Percentiles rank a stretch among this genome's conserved stretches.
Evolutionary conservation across 1,284 basidiomycete genomes (phyloP).

Genomic region (Melampsora larici-populina): DNA sequence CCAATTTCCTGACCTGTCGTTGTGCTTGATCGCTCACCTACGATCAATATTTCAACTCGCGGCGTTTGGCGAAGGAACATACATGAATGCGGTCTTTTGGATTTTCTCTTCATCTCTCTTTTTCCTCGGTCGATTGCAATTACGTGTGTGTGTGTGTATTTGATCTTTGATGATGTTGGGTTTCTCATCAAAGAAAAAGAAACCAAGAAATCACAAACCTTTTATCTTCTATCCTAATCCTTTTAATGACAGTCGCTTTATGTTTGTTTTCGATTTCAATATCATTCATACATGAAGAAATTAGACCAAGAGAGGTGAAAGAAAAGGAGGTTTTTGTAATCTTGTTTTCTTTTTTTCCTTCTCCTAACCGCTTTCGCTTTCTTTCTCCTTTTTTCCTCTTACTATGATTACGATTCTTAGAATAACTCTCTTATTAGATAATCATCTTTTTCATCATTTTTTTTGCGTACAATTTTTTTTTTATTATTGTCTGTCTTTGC

Average conservation of each 20-base stretch:
- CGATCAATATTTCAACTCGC: neutral
- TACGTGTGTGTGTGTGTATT: conserved; percentile 7
- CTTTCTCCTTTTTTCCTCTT: neutral
- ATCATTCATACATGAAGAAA: neutral
- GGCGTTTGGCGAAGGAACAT: neutral
- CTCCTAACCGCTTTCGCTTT: neutral
- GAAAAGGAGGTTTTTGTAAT: neutral
- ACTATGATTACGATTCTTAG: too few species aligned
- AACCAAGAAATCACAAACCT: too few species aligned
- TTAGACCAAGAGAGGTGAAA: neutral
- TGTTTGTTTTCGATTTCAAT: neutral
- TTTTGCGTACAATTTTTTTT: too few species aligned
- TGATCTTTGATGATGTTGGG: neutral
- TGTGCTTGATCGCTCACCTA: conserved; percentile 5
- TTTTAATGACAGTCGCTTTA: neutral
- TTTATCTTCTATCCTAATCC: neutral
- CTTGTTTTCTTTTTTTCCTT: neutral
- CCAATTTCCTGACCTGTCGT: conserved; percentile 38
- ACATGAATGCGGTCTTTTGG: neutral
- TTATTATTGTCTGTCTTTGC: neutral
- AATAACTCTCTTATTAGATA: neutral
- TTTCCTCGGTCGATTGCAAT: conserved; percentile 3
- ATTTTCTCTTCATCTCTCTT: neutral
- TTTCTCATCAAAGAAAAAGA: neutral
- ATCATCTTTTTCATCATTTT: neutral